A percentile compares a stretch with the other conserved stretches of the same genome.
These are phyloP conservation scores for Arachnomyces sp. DNA, from an alignment of 2,329 filamentous ascomycete genomes.

Conservation along the genomic window DNA sequence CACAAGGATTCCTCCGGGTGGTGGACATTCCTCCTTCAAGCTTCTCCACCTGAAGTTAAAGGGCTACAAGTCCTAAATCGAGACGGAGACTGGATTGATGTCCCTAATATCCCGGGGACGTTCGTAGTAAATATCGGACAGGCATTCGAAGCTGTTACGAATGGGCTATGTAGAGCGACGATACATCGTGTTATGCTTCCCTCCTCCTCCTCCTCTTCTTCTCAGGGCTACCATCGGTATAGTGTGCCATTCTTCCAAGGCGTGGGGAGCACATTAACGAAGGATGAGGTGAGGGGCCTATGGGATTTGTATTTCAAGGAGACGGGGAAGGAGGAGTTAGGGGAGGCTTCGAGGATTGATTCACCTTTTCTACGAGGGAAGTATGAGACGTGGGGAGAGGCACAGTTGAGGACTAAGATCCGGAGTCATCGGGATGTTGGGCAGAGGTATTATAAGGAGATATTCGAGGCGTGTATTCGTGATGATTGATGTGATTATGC, in stretches of 20 bases:
- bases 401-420: slow-evolving; percentile 48
- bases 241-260: slow-evolving; percentile 44
- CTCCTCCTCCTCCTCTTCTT: slow-evolving; percentile 28
- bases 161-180: slow-evolving; percentile 38
- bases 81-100: slow-evolving; percentile 35
- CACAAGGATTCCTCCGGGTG: slow-evolving; percentile 59
- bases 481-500: too few species aligned
- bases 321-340: slow-evolving; percentile 23
- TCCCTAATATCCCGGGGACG: slow-evolving; percentile 29
- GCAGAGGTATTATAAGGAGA: slow-evolving; percentile 39
- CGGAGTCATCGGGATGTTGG: slow-evolving; percentile 46
- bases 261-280: slow-evolving; percentile 41
- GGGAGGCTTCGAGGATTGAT: slow-evolving; percentile 36
- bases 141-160: slow-evolving; percentile 36
- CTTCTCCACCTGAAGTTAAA: slow-evolving; percentile 43
- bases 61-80: slow-evolving; percentile 39
- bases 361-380: slow-evolving; percentile 44
- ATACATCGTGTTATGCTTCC: slow-evolving; percentile 37
- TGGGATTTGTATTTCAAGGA: slow-evolving; percentile 15
- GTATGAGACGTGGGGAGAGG: slow-evolving; percentile 51
- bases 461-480: slow-evolving; percentile 43
- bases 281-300: slow-evolving; percentile 34
- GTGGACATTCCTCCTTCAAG: slow-evolving; percentile 59
- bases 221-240: slow-evolving; percentile 23
- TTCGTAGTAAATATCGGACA: slow-evolving; percentile 41